Conservation (phyloP, 1,284 basidiomycete species). For the Naganishia sp. region DNA sequence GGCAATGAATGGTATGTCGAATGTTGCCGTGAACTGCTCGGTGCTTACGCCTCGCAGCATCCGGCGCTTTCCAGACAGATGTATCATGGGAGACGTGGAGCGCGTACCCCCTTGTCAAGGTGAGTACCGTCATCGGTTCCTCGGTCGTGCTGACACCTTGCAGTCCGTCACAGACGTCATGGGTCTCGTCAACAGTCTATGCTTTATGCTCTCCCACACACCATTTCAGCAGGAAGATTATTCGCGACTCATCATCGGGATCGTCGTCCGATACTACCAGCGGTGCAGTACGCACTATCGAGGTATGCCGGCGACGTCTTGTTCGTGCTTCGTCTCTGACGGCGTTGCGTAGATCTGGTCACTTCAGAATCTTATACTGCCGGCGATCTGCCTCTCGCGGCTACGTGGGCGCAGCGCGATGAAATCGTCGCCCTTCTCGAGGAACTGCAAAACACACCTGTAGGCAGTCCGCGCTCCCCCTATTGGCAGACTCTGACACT, state of each 20-base stretch:
- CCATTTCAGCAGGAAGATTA: slow-evolving; percentile 96
- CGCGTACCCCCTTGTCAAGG: slow-evolving; percentile 61
- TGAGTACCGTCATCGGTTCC: slow-evolving; percentile 44
- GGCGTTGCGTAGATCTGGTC: slow-evolving; percentile 38
- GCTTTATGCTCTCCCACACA: slow-evolving; percentile 87
- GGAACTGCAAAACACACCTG: slow-evolving; percentile 57
- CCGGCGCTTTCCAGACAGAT: slow-evolving; percentile 26
- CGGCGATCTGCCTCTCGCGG: slow-evolving; percentile 60
- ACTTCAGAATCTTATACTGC: slow-evolving; percentile 21
- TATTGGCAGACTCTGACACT: background rate
- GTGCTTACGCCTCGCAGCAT: slow-evolving; percentile 6
- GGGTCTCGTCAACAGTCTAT: slow-evolving; percentile 87
- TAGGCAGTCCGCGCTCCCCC: slow-evolving; percentile 36
- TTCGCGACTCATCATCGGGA: slow-evolving; percentile 87
- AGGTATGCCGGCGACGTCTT: slow-evolving; percentile 42
- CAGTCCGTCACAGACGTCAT: slow-evolving; percentile 81
- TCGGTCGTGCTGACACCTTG: slow-evolving; percentile 2
- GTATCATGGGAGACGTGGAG: slow-evolving; percentile 33
- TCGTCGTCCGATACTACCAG: slow-evolving; percentile 95
- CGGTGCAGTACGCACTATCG: slow-evolving; percentile 86
- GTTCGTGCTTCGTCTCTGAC: slow-evolving; percentile 10
- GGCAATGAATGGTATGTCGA: slow-evolving; percentile 67
- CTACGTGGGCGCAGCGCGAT: slow-evolving; percentile 80
- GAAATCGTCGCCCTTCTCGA: slow-evolving; percentile 73
- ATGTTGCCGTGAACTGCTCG: slow-evolving; percentile 10